These are phyloP conservation scores for Elsinoe batatas DNA, from an alignment of 2,329 filamentous ascomycete genomes.

Conservation along the genomic window DNA sequence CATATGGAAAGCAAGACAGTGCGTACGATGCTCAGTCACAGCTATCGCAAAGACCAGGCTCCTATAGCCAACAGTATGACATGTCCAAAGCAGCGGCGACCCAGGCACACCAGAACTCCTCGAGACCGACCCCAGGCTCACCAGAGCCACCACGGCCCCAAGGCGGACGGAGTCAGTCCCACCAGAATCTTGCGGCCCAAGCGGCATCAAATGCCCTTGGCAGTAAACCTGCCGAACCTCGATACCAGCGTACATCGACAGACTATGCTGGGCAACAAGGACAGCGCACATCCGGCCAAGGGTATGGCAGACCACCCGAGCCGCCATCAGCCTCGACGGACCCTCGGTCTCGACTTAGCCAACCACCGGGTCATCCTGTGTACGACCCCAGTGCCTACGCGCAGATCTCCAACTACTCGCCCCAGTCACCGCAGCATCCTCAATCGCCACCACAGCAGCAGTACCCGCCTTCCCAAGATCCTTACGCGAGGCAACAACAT, in stretches of 20 bases:
- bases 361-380: constrained; percentile 44
- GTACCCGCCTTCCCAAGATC: constrained; percentile 38
- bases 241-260: constrained; percentile 35
- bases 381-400: constrained; percentile 76
- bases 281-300: constrained; percentile 17
- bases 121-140: constrained; percentile 19
- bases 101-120: constrained; percentile 6
- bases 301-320: constrained; percentile 18
- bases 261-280: constrained; percentile 25
- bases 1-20: constrained; percentile 37
- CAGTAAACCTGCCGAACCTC: constrained; percentile 33
- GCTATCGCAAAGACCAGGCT: constrained; percentile 19
- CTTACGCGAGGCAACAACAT: constrained; percentile 43
- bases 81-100: constrained; percentile 30
- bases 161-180: constrained; percentile 7
- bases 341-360: constrained; percentile 28
- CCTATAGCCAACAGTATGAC: constrained; percentile 25
- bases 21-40: constrained; percentile 28
- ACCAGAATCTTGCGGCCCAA: constrained; percentile 27
- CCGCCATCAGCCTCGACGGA: constrained; percentile 18
- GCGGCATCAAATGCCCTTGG: constrained; percentile 26
- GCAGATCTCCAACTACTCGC: constrained; percentile 31
- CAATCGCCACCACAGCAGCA: constrained; percentile 42
- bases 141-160: constrained; percentile 28
- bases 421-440: constrained; percentile 31